These are phyloP conservation scores for Ascodesmis nigricans DNA, from an alignment of 495 filamentous ascomycete genomes.

Conservation along the genomic window DNA sequence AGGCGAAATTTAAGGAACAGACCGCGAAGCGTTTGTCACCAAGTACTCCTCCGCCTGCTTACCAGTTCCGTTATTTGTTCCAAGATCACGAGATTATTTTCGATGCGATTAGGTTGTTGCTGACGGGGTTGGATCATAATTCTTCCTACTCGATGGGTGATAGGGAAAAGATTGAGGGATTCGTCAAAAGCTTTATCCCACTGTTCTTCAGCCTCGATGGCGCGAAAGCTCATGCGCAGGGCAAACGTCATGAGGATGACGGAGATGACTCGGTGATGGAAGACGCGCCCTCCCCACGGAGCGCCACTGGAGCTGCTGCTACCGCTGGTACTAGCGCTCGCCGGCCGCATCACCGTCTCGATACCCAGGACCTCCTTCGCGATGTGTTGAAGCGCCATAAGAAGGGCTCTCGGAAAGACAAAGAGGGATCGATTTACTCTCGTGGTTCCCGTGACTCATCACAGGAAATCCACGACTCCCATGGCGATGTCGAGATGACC, in stretches of 20 bases:
- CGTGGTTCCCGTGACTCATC: slow-evolving; percentile 65
- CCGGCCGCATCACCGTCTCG: slow-evolving; percentile 11
- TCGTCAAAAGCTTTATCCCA: slow-evolving; percentile 73
- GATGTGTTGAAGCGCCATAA: slow-evolving; percentile 60
- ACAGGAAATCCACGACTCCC: slow-evolving; percentile 51
- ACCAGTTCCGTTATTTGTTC: slow-evolving; percentile 54
- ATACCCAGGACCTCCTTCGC: slow-evolving; percentile 37
- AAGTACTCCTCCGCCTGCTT: slow-evolving; percentile 33
- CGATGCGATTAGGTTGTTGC: slow-evolving; percentile 58
- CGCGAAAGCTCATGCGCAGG: slow-evolving; percentile 49
- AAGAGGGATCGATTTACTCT: slow-evolving; percentile 40
- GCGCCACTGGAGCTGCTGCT: slow-evolving; percentile 9
- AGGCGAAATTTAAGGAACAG: slow-evolving; percentile 69
- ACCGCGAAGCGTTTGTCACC: slow-evolving; percentile 40
- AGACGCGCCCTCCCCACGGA: not conserved
- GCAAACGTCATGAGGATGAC: slow-evolving; percentile 44
- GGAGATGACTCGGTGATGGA: slow-evolving; percentile 31
- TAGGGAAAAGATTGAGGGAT: slow-evolving; percentile 50
- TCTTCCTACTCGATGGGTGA: slow-evolving; percentile 46
- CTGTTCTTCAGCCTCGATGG: slow-evolving; percentile 70
- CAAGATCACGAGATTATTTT: slow-evolving; percentile 56
- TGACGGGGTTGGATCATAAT: slow-evolving; percentile 48
- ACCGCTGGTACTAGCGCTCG: slow-evolving; percentile 14
- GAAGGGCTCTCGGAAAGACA: slow-evolving; percentile 42
- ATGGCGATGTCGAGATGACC: slow-evolving; percentile 42